These are phyloP conservation scores for Solanum sitiens DNA, from an alignment of 257 asterid species.

Conservation along the genomic window DNA sequence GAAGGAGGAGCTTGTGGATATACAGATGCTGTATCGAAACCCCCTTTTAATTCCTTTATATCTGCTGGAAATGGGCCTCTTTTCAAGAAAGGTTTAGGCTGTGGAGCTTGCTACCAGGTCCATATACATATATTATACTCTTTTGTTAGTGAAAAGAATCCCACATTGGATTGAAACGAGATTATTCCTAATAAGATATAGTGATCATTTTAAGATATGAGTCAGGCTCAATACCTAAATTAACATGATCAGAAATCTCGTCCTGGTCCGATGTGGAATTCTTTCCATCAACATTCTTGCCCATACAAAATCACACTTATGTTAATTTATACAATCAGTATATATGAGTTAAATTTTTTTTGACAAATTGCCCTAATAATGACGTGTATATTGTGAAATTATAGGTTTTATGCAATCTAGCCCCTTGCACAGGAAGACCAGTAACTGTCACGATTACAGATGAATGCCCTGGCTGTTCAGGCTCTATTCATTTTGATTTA, in stretches of 20 bases:
- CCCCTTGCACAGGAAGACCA: slow-evolving; percentile 18
- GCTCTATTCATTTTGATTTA: slow-evolving; percentile 24
- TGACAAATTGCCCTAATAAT: neutral
- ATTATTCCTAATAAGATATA: neutral
- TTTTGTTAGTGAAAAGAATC: no score
- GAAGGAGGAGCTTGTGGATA: slow-evolving; percentile 36
- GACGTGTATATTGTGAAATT: neutral
- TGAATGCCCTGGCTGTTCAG: slow-evolving; percentile 12
- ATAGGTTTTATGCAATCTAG: neutral
- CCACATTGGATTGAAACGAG: neutral
- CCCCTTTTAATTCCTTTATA: slow-evolving; percentile 11
- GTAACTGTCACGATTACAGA: slow-evolving; percentile 16
- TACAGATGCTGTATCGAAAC: neutral
- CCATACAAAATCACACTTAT: no score
- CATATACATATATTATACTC: neutral
- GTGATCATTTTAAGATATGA: neutral
- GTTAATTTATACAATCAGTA: no score
- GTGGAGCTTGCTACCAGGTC: slow-evolving; percentile 32
- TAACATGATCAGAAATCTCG: neutral
- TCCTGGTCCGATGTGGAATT: no score
- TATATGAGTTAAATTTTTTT: no score
- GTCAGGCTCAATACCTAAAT: no score
- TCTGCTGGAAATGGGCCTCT: slow-evolving; percentile 21
- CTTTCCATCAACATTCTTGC: neutral
- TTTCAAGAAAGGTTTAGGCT: slow-evolving; percentile 14